Base-by-base conservation (phyloP, 768 basidiomycete genomes). In the Kwoniella dendrophila region DNA sequence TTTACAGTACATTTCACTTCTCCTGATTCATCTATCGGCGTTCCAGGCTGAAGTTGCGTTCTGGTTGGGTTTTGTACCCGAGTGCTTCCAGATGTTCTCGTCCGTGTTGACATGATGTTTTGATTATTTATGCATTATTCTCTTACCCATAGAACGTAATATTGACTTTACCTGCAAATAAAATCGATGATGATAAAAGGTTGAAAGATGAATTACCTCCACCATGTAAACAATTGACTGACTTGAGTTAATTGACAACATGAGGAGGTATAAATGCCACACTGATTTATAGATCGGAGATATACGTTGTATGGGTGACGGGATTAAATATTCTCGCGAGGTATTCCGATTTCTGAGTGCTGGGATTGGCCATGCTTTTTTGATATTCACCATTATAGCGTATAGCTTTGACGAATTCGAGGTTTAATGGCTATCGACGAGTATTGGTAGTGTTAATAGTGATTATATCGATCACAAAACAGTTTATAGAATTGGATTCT, bases 1-100 rank as follows among this genome's bases (percentile, higher is more conserved):
- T 58, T 57, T 33, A 70, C 68, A 1, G 57, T 60, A 43, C 68
- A 70, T 62, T 64, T 66, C 16, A 67, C 63, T 6, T 43, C 56
- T 2, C 56, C 60, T n/a, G 55, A 50, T 22, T 49, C 57, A 36
- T 58, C 52, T 12, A 59, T 33, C 2, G 64, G 64, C 12, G 62
- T 62, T 0, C 30, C 34, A 18, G 69, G 66, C 33, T 63, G 53
- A 26, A 71, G 48, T 51, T 71, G 63, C 4, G 50, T 52, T n/a
- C 67, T 58, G n/a, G 56, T 49, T 1, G 58, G 64, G 24, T 54
- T 36, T 29, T 55, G 54, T 14, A 47, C 48, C 33, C 41, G 36
- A 24, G 47, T 53, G 16, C 53, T 44, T 3, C 33, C 26, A 8
- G 51, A 26, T 12, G 59, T 61, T 14, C 54, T 18, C 6, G 53